phyloP scores from a whole-genome alignment of 202 grass and related monocot genomes.

The Hordeum pubiflorum region DNA sequence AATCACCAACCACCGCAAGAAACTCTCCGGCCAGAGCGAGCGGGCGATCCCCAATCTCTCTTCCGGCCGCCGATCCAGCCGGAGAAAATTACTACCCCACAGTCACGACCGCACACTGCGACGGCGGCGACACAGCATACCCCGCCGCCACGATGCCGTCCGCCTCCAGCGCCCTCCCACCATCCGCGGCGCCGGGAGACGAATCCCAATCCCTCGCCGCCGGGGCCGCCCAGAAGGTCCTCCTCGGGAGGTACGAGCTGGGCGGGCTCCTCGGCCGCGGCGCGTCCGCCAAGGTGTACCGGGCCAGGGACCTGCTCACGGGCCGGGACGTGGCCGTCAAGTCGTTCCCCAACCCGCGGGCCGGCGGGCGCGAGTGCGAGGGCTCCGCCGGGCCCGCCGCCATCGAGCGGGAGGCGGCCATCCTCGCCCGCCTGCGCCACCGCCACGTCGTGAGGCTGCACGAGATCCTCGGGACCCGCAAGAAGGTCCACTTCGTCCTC shows the following conservation, averaged over 20 bases:
- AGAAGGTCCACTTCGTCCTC: constrained; percentile 64
- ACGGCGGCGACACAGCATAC: constrained; percentile 42
- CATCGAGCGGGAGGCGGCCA: constrained; percentile 57
- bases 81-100: neutral
- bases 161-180: constrained; percentile 36
- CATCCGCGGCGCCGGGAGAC: neutral
- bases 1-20: neutral
- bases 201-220: neutral
- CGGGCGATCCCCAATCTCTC: neutral
- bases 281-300: constrained; percentile 82
- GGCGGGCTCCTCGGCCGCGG: constrained; percentile 66
- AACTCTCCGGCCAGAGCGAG: neutral
- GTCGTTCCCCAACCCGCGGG: constrained; percentile 43
- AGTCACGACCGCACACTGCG: constrained; percentile 10
- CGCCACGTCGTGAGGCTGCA: constrained; percentile 59
- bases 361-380: neutral
- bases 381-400: neutral
- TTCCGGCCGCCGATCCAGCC: neutral
- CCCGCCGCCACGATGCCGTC: constrained; percentile 44
- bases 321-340: constrained; percentile 60
- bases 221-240: neutral
- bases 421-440: constrained; percentile 54
- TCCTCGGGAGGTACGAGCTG: constrained; percentile 57
- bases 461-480: constrained; percentile 65
- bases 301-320: constrained; percentile 46